These are phyloP conservation scores for Cryptococcus neoformans DNA, from an alignment of 1,284 basidiomycete species.

Conservation along the genomic window DNA sequence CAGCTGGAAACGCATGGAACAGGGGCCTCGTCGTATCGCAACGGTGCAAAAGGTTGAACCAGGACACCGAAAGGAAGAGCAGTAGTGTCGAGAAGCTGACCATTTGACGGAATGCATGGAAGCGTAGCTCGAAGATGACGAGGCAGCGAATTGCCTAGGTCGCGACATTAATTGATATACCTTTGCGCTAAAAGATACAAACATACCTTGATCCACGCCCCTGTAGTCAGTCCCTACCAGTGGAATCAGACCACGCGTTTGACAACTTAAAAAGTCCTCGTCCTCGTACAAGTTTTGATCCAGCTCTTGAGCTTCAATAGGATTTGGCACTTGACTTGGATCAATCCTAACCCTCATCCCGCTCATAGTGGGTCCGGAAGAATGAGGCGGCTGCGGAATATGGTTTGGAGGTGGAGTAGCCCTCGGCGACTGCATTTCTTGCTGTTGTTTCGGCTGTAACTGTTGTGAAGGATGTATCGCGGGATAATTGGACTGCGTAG, in stretches of 20 bases:
- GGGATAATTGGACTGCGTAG: constrained; percentile 2
- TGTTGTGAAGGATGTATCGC: constrained; percentile 5
- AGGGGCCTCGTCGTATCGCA: constrained; percentile 73
- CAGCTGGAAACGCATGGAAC: constrained; percentile 67
- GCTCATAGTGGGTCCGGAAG: constrained; percentile 64
- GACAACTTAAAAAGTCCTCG: constrained; percentile 69
- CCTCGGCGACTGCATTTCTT: constrained; percentile 17
- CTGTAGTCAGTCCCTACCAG: constrained; percentile 82
- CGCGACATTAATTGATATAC: neutral
- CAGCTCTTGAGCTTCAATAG: constrained; percentile 74
- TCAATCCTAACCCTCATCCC: constrained; percentile 78
- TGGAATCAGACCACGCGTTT: constrained; percentile 71
- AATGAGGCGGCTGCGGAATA: constrained; percentile 78
- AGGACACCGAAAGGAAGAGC: constrained; percentile 79
- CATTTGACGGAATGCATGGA: constrained; percentile 72
- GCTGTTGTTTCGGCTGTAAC: constrained; percentile 14
- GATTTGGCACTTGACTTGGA: constrained; percentile 86
- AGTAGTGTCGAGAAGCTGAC: constrained; percentile 76
- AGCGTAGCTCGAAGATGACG: constrained; percentile 65
- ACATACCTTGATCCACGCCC: constrained; percentile 85
- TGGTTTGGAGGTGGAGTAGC: constrained; percentile 34
- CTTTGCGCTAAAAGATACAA: neutral
- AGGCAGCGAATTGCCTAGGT: constrained; percentile 64
- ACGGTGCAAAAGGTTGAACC: constrained; percentile 86
- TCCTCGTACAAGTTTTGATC: constrained; percentile 82